Evolutionary conservation across 345 rosid genomes (phyloP), one percentile per base, ranked within the genome.

Genomic region (Salix caprea): DNA sequence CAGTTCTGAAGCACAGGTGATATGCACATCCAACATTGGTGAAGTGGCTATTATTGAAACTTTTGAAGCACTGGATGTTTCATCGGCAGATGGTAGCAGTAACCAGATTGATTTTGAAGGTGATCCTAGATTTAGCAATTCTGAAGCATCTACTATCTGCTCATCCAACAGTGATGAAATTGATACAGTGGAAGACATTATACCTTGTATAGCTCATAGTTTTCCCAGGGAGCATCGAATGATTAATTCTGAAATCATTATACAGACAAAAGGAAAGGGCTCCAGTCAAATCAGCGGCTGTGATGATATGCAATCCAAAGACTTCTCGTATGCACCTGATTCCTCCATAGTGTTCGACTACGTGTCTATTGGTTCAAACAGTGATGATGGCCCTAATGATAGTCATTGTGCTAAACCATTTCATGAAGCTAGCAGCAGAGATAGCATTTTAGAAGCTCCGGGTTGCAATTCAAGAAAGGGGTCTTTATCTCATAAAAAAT

Each of bases 311-410:
- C 32, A 70, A 40, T 74, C 52, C 10, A 73, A 72, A 36, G 77
- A 69, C 70, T 78, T 79, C 54, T 73, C 82, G 7, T 76, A 58
- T 24, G 21, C 44, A 68, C 76, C 39, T 74, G 81, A 74, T 65
- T 79, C 81, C 74, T 76, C 81, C 67, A 62, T 70, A 21, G 70
- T 52, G 69, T 69, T 48, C 71, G 85, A 84, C 79, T 74, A 79
- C 11, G 61, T 68, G 67, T 83, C 83, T 50, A 46, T 72, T 69
- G 72, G 82, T 68, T 84, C 85, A 69, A 77, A 77, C 75, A 73
- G 81, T 61, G 77, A 78, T 69, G 78, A 34, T 36, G 39, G 79
- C 54, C 52, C 36, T 58, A 39, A 74, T 74, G 76, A 70, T 81
- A 54, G 75, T 28, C 60, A 28, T 56, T 71, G 71, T 65, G 69